Base-by-base conservation (phyloP, 768 basidiomycete genomes). In the Termitomyces sp. region DNA sequence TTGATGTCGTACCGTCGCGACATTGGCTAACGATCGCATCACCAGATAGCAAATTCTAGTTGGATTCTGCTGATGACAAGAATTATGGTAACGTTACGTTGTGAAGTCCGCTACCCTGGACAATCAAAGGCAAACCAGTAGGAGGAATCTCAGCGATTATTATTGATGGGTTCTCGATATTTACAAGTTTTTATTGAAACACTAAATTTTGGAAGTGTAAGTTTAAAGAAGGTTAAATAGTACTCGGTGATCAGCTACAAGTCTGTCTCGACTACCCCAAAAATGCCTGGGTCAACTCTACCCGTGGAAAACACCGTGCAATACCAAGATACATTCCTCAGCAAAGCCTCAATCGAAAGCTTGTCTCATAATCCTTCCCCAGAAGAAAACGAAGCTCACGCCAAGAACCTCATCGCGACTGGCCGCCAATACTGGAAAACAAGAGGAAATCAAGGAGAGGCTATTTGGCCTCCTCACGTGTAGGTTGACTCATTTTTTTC, bases 381-480 rank as follows among this genome's bases (percentile, higher is more conserved):
- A n/a, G 69, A 74, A 45, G 73, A 78, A 54, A 71, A 67, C 48
- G 58, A 59, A n/a, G 60, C 63, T 9, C 61, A 68, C 33, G 64
- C 62, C 20, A 61, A 64, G n/a, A 69, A 77, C 64, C 72, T 76
- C 59, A 72, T 76, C 42, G 75, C 78, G 48, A 76, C 71, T 32
- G 74, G 75, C 49, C 75, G 82, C 53, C 81, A 80, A 67, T 78
- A 71, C 59, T 85, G 82, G 81, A 81, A 82, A 62, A 82, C 77
- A 34, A 82, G 76, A 66, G 82, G 80, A 53, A 72, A 75, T 40
- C 64, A 66, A 30, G 49, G 58, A 32, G 83, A 84, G 60, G 78
- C 82, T n/a, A 81, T 85, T 22, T 85, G 83, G 83, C 82, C 84
- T 44, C 82, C 83, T 12, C 69, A 79, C 53, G 70, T 85, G 68